Percentiles rank a stretch among this genome's conserved stretches.
Conservation (phyloP, 352 stramenopile genomes). For the Pythium dissimile region DNA sequence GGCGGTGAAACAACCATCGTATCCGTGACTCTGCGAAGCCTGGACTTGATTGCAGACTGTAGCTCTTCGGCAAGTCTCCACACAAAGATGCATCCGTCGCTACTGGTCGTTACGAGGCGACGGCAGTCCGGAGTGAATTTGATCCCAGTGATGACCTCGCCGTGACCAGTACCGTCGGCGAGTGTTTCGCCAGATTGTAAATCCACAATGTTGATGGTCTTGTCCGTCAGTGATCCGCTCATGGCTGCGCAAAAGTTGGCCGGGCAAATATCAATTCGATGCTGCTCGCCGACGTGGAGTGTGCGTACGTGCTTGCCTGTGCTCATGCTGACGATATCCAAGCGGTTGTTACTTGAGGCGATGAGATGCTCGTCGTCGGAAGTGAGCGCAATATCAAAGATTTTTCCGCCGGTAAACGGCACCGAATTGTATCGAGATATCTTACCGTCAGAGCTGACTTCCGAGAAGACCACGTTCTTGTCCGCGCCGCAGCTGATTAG, state of each 20-base stretch:
- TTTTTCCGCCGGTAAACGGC: constrained; percentile 52
- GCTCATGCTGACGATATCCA: constrained; percentile 68
- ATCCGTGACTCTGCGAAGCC: constrained; percentile 40
- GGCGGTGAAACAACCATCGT: constrained; percentile 18
- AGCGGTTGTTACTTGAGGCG: constrained; percentile 71
- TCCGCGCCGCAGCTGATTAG: constrained; percentile 69
- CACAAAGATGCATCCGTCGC: constrained; percentile 87
- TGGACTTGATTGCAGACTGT: constrained; percentile 59
- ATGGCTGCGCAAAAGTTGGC: constrained; percentile 73
- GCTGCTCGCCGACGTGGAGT: constrained; percentile 70
- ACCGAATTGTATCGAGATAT: constrained; percentile 47
- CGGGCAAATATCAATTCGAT: constrained; percentile 63
- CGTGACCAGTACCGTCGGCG: constrained; percentile 76
- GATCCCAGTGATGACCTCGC: constrained; percentile 78
- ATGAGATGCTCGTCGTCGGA: constrained; percentile 67
- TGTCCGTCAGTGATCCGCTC: constrained; percentile 78
- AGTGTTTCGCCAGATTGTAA: constrained; percentile 72
- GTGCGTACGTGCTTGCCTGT: constrained; percentile 58
- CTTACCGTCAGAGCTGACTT: constrained; percentile 36
- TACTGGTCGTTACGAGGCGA: constrained; percentile 76
- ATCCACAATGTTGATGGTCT: constrained; percentile 85
- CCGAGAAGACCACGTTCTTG: constrained; percentile 65
- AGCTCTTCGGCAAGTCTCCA: constrained; percentile 82
- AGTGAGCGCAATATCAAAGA: constrained; percentile 75
- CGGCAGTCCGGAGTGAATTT: constrained; percentile 87